Evolutionary conservation across 768 basidiomycete species (phyloP).

Genomic region (Asterophora lycoperdoides): DNA sequence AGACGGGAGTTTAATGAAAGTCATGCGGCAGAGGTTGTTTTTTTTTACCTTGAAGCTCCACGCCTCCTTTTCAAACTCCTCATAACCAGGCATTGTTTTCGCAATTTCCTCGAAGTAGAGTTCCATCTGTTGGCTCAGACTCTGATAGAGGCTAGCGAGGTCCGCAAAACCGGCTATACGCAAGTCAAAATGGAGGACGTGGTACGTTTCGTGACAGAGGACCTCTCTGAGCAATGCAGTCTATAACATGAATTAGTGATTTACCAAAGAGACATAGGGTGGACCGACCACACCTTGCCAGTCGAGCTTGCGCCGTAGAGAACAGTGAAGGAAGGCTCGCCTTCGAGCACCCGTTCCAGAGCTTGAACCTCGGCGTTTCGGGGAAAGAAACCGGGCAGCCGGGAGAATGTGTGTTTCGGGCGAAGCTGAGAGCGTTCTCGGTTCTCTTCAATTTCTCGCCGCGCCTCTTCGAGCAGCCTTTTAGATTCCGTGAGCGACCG

Average conservation of each 20-base stretch:
- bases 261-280: neutral
- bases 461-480: slow-evolving; percentile 71
- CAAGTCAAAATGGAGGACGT: slow-evolving; percentile 81
- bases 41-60: slow-evolving; percentile 69
- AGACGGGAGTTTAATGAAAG: neutral
- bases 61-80: slow-evolving; percentile 69
- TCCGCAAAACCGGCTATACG: slow-evolving; percentile 84
- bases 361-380: slow-evolving; percentile 63
- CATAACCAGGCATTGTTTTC: slow-evolving; percentile 53
- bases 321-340: slow-evolving; percentile 75
- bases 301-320: slow-evolving; percentile 78
- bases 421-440: slow-evolving; percentile 62
- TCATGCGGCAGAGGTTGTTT: slow-evolving; percentile 4
- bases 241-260: slow-evolving; percentile 28
- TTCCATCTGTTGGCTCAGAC: slow-evolving; percentile 78
- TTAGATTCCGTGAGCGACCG: slow-evolving; percentile 77
- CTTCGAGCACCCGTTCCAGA: slow-evolving; percentile 61
- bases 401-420: slow-evolving; percentile 73
- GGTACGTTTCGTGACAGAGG: slow-evolving; percentile 61
- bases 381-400: slow-evolving; percentile 69
- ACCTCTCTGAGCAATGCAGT: slow-evolving; percentile 79
- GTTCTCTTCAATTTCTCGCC: slow-evolving; percentile 67
- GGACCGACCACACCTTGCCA: slow-evolving; percentile 56
- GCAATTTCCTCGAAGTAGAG: slow-evolving; percentile 70
- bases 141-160: slow-evolving; percentile 69